Percentiles rank a stretch among this genome's conserved stretches.
Evolutionary conservation across 2,329 filamentous ascomycete genomes (phyloP).

Genomic region (Ophiostoma australiae): DNA sequence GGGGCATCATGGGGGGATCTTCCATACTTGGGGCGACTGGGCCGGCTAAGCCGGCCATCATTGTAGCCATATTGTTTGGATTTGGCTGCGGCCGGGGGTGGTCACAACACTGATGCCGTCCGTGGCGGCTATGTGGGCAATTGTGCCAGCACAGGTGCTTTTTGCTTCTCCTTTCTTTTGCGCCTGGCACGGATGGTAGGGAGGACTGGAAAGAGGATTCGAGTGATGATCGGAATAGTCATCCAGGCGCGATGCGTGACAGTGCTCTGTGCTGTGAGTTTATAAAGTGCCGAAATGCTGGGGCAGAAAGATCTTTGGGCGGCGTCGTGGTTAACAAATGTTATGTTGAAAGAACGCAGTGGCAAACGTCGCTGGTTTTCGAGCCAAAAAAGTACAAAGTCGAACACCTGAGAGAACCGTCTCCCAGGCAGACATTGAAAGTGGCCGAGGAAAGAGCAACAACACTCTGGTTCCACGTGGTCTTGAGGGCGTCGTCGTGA

Average conservation of each 20-base stretch:
- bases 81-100: background rate
- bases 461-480: background rate
- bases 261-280: background rate
- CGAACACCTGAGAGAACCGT: conserved; percentile 5
- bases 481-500: background rate
- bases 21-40: conserved; percentile 13
- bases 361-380: background rate
- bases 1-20: background rate
- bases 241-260: conserved; percentile 11
- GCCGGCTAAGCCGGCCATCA: conserved; percentile 15
- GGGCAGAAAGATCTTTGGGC: background rate
- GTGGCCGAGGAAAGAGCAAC: background rate
- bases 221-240: background rate
- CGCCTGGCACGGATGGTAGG: conserved; percentile 6
- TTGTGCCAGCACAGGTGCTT: background rate
- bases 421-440: conserved; percentile 16
- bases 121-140: background rate
- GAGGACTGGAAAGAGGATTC: background rate
- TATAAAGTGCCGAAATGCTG: background rate
- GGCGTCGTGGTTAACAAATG: background rate
- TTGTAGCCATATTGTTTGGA: conserved; percentile 13
- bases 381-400: background rate
- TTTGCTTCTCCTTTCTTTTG: background rate
- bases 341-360: background rate
- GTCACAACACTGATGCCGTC: conserved; percentile 14